Conservation (phyloP, 768 basidiomycete species). For the Amanita rubescens region DNA sequence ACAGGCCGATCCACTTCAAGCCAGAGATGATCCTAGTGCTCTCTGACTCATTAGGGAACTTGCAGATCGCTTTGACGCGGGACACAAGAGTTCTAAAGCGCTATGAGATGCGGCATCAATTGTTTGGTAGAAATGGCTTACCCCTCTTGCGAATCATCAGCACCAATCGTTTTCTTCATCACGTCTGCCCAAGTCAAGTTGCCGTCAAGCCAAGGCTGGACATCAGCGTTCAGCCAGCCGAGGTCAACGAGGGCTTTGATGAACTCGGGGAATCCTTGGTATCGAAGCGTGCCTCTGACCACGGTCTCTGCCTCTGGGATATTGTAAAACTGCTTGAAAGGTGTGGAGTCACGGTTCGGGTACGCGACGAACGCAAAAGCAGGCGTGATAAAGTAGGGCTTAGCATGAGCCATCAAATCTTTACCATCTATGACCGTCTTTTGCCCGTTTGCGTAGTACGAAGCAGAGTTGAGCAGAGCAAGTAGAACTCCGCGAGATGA, state of each 20-base stretch:
- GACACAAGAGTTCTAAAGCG: constrained; percentile 58
- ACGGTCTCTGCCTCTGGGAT: constrained; percentile 93
- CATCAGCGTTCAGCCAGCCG: constrained; percentile 74
- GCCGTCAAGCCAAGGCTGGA: constrained; percentile 71
- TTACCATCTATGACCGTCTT: constrained; percentile 61
- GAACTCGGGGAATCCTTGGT: constrained; percentile 96
- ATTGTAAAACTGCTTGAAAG: constrained; percentile 86
- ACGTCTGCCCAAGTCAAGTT: constrained; percentile 80
- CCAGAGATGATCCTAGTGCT: constrained; percentile 79
- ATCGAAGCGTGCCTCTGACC: constrained; percentile 88
- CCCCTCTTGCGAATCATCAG: constrained; percentile 63
- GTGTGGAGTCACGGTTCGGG: constrained; percentile 90
- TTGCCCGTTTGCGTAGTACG: constrained; percentile 64
- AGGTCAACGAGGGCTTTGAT: constrained; percentile 80
- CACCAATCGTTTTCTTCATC: constrained; percentile 66
- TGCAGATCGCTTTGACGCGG: constrained; percentile 60
- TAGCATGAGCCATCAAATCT: constrained; percentile 85
- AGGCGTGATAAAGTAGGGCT: constrained; percentile 92
- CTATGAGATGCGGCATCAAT: background rate
- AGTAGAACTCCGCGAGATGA: constrained; percentile 93
- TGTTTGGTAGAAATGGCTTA: constrained; percentile 19
- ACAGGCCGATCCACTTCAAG: constrained; percentile 88
- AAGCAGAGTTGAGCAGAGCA: constrained; percentile 86
- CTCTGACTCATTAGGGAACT: constrained; percentile 69
- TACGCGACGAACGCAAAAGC: constrained; percentile 96